Evolutionary conservation across 805 yeast species (phyloP).

Genomic region (Candida piceae): DNA sequence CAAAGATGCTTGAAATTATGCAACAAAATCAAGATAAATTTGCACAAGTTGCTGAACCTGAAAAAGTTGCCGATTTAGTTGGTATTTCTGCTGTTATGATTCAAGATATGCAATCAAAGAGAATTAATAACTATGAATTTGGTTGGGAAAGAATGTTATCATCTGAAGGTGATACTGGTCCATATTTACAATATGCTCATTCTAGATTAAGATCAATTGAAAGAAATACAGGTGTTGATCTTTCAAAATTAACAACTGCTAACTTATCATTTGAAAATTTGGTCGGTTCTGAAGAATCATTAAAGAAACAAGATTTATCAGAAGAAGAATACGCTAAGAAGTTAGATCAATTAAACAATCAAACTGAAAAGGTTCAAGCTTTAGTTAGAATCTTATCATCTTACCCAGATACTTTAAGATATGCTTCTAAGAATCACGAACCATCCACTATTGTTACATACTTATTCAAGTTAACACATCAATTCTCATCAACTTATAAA

Average conservation of each 20-base stretch:
- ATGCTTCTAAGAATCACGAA: conserved; percentile 79
- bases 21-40: conserved; percentile 85
- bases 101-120: conserved; percentile 97
- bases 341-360: conserved; percentile 25
- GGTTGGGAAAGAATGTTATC: conserved; percentile 98
- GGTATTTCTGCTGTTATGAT: conserved; percentile 98
- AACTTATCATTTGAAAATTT: conserved; percentile 27
- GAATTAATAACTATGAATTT: conserved; percentile 93
- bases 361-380: conserved; percentile 35
- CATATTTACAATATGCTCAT: conserved; percentile 97
- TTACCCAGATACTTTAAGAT: conserved; percentile 85
- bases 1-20: conserved; percentile 95
- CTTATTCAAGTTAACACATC: conserved; percentile 85
- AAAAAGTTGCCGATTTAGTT: conserved; percentile 87
- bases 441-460: conserved; percentile 94
- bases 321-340: conserved; percentile 27
- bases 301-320: conserved; percentile 18
- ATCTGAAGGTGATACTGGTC: conserved; percentile 99
- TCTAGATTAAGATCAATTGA: conserved; percentile 93
- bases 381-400: conserved; percentile 77
- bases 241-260: conserved; percentile 23
- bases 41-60: conserved; percentile 90
- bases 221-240: conserved; percentile 64
- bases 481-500: conserved; percentile 94
- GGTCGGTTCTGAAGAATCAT: conserved; percentile 25